Conservation (phyloP, 1,284 basidiomycete genomes). For the Chalciporus piperatoides region DNA sequence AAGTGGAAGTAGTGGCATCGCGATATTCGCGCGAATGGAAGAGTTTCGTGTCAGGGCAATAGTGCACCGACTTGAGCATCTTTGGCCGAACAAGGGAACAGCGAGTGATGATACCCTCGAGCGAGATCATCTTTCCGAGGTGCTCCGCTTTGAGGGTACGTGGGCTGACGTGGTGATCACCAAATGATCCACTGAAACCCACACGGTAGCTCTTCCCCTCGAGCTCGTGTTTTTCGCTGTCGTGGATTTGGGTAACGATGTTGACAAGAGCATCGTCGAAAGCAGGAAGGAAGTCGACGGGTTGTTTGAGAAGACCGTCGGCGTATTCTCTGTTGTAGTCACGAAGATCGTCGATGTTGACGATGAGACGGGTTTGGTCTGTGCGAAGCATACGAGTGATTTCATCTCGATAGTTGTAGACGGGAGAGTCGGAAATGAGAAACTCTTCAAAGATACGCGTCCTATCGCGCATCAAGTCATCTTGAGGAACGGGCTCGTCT, state of each 20-base stretch:
- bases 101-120: slow-evolving; percentile 98
- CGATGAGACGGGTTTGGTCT: slow-evolving; percentile 85
- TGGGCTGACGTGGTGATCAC: slow-evolving; percentile 97
- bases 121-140: slow-evolving; percentile 93
- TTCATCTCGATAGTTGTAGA: slow-evolving; percentile 85
- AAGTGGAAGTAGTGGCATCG: slow-evolving; percentile 85
- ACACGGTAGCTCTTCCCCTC: slow-evolving; percentile 78
- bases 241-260: slow-evolving; percentile 74
- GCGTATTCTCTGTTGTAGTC: slow-evolving; percentile 86
- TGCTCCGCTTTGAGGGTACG: slow-evolving; percentile 86
- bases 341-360: slow-evolving; percentile 96
- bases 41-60: slow-evolving; percentile 79
- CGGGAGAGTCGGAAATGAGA: slow-evolving; percentile 71
- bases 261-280: slow-evolving; percentile 84
- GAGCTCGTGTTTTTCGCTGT: slow-evolving; percentile 82
- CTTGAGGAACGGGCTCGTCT: slow-evolving; percentile 56
- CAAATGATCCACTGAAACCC: slow-evolving; percentile 98
- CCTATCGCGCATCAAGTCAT: slow-evolving; percentile 74
- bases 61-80: slow-evolving; percentile 97
- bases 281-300: slow-evolving; percentile 87
- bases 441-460: slow-evolving; percentile 86
- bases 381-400: slow-evolving; percentile 83
- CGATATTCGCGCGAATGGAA: slow-evolving; percentile 93
- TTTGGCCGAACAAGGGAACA: slow-evolving; percentile 98
- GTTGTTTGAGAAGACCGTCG: slow-evolving; percentile 83